phyloP scores from a whole-genome alignment of 345 rosid genomes.

The Moricandia arvensis region DNA sequence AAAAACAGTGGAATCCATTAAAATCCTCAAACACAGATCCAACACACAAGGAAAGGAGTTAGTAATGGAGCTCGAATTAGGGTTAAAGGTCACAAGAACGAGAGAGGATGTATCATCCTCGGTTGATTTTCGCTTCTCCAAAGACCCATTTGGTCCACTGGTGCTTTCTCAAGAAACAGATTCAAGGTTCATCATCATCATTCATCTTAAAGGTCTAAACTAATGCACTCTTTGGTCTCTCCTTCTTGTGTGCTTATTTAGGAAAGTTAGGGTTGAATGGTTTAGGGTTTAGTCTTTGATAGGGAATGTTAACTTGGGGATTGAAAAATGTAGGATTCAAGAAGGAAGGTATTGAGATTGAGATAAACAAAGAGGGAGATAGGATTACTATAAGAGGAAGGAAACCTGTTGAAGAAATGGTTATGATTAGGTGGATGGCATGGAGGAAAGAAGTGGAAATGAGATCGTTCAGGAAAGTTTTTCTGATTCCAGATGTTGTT shows the following conservation, averaged over 20 bases:
- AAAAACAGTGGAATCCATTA: background rate
- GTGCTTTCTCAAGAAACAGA: conserved; percentile 75
- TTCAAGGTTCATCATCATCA: conserved; percentile 59
- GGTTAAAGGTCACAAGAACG: conserved; percentile 65
- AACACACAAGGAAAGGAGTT: background rate
- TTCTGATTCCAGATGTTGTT: conserved; percentile 58
- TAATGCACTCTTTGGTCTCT: background rate
- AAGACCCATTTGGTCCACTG: conserved; percentile 53
- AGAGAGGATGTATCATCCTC: conserved; percentile 60
- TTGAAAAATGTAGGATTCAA: conserved; percentile 51
- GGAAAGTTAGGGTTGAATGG: conserved; percentile 4
- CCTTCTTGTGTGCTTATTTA: background rate
- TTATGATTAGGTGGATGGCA: conserved; percentile 58
- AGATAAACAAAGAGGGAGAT: conserved; percentile 66
- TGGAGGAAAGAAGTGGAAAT: conserved; percentile 58
- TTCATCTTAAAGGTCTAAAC: conserved; percentile 64
- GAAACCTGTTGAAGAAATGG: conserved; percentile 72
- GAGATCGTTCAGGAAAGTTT: conserved; percentile 54
- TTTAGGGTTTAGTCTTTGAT: conserved; percentile 12
- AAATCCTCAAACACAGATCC: background rate
- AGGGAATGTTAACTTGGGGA: background rate
- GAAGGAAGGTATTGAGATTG: conserved; percentile 56
- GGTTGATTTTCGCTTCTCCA: conserved; percentile 48
- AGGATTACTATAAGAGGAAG: conserved; percentile 52
- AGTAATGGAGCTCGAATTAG: conserved; percentile 79